A percentile compares a stretch with the other conserved stretches of the same genome.
These are phyloP conservation scores for Yamadazyma triangularis DNA, from an alignment of 1,139 yeast species.

Conservation along the genomic window DNA sequence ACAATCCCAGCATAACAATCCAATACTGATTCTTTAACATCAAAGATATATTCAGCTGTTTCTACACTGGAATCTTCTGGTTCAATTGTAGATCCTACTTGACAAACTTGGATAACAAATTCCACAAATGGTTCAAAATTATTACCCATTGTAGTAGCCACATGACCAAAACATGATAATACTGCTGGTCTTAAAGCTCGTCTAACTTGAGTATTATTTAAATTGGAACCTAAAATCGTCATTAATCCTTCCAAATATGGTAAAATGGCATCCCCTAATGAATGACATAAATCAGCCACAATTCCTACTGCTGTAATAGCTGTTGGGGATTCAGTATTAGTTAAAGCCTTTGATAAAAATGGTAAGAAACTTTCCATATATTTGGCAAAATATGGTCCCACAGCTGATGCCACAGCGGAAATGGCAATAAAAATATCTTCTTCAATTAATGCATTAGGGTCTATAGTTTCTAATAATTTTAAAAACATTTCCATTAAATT, in stretches of 20 bases:
- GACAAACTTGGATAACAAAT: conserved; percentile 71
- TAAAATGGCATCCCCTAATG: conserved; percentile 68
- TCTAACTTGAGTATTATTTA: conserved; percentile 63
- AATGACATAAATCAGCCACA: conserved; percentile 95
- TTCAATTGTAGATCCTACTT: conserved; percentile 50
- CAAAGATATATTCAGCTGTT: conserved; percentile 68
- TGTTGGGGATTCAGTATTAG: conserved; percentile 77
- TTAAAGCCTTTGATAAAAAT: conserved; percentile 69
- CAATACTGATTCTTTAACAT: conserved; percentile 77
- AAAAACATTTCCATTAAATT: conserved; percentile 79
- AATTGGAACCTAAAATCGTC: conserved; percentile 71
- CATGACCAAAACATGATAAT: conserved; percentile 93
- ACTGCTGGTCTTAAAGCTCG: conserved; percentile 84
- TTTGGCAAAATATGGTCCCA: conserved; percentile 63
- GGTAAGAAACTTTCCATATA: conserved; percentile 85
- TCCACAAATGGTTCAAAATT: conserved; percentile 71
- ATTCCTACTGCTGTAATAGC: conserved; percentile 90
- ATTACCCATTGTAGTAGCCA: conserved; percentile 82
- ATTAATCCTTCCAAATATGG: conserved; percentile 79
- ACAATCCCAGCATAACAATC: conserved; percentile 96
- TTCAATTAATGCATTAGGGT: conserved; percentile 76
- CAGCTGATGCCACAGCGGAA: conserved; percentile 81
- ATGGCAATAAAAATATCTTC: conserved; percentile 93
- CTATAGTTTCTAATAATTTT: conserved; percentile 56
- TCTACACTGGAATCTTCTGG: conserved; percentile 64